These are phyloP conservation scores for slime mould (Dictyostelium discoideum) DNA, from an alignment of 78 protist species.

Conservation along the genomic window DNA sequence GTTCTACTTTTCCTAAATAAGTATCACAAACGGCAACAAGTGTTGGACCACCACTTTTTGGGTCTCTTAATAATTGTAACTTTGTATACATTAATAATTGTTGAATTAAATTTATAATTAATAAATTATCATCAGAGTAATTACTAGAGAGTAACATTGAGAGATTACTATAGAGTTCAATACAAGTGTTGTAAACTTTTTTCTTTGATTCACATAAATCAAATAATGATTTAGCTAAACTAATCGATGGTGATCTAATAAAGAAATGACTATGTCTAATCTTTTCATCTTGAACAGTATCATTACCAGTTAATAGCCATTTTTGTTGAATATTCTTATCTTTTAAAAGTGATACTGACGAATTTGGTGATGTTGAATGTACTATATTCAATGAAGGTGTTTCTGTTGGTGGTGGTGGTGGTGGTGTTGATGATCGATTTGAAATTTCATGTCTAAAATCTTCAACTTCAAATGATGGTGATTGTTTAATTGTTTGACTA, in stretches of 20 bases:
- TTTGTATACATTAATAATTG: slow-evolving; percentile 69
- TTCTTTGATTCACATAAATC: slow-evolving; percentile 70
- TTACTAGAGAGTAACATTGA: slow-evolving; percentile 24
- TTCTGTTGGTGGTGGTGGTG: too few relatives aligned
- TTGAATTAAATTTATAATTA: slow-evolving; percentile 71
- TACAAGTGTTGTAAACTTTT: slow-evolving; percentile 17
- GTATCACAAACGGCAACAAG: slow-evolving; percentile 74
- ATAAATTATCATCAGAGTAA: slow-evolving; percentile 51
- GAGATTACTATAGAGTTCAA: slow-evolving; percentile 56
- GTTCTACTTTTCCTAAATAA: slow-evolving; percentile 63
- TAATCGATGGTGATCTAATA: slow-evolving; percentile 53
- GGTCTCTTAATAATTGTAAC: slow-evolving; percentile 49
- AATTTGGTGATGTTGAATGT: slow-evolving; percentile 12
- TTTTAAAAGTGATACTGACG: not conserved
- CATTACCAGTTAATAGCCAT: slow-evolving; percentile 35
- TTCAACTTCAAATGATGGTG: not conserved
- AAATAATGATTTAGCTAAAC: slow-evolving; percentile 60
- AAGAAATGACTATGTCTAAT: slow-evolving; percentile 65
- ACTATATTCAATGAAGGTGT: not conserved
- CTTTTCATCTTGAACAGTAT: slow-evolving; percentile 46
- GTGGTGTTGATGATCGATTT: not conserved
- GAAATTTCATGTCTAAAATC: not conserved
- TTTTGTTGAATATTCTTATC: not conserved
- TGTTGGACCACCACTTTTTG: slow-evolving; percentile 66
- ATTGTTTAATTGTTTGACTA: not conserved